Percentiles rank a stretch among this genome's conserved stretches.
phyloP scores from a whole-genome alignment of 352 stramenopile species.

The Phytophthora idaei region DNA sequence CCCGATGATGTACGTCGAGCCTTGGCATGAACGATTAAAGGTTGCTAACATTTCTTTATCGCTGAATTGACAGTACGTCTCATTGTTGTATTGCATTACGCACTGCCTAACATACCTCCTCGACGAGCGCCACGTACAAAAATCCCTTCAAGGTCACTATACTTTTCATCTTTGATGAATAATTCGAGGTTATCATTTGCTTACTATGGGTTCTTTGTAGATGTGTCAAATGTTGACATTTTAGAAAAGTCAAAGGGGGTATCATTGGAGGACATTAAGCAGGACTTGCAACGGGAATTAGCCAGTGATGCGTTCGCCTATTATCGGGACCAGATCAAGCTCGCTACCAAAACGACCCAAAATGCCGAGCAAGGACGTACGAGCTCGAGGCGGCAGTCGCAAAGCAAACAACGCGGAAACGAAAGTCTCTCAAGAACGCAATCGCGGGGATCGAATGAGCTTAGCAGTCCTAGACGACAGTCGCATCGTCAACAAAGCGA shows the following conservation, averaged over 20 bases:
- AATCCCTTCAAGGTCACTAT: constrained; percentile 47
- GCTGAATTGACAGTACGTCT: constrained; percentile 57
- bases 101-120: constrained; percentile 64
- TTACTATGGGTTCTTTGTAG: constrained; percentile 30
- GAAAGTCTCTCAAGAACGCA: background rate
- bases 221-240: constrained; percentile 62
- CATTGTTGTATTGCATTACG: constrained; percentile 78
- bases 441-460: background rate
- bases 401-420: background rate
- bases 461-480: background rate
- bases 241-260: constrained; percentile 56
- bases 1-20: constrained; percentile 61
- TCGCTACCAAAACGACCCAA: constrained; percentile 25
- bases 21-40: background rate
- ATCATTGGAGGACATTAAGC: constrained; percentile 51
- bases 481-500: constrained; percentile 1
- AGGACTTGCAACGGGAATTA: constrained; percentile 54
- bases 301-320: constrained; percentile 44
- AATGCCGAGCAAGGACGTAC: constrained; percentile 1
- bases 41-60: background rate
- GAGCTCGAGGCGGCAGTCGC: constrained; percentile 5
- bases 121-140: constrained; percentile 54
- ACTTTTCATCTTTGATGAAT: background rate
- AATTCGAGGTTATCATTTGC: background rate
- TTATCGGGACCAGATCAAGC: constrained; percentile 47